These are phyloP conservation scores for Diplodia sapinea DNA, from an alignment of 2,329 filamentous ascomycete species.

Conservation along the genomic window DNA sequence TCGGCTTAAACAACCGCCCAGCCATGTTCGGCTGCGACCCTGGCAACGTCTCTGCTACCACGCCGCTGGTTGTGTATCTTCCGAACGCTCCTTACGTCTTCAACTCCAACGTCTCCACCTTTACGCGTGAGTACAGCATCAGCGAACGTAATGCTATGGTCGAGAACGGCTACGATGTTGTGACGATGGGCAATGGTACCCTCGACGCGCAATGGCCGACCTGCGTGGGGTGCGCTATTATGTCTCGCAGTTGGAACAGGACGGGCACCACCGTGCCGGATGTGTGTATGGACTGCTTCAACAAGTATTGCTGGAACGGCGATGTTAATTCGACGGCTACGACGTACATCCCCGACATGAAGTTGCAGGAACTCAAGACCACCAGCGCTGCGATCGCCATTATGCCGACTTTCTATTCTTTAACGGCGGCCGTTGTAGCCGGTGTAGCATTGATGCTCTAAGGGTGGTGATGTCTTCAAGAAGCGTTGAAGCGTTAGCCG, in stretches of 20 bases:
- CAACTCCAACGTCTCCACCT: slow-evolving; percentile 80
- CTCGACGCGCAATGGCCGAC: slow-evolving; percentile 74
- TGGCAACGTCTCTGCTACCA: slow-evolving; percentile 63
- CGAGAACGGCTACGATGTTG: slow-evolving; percentile 82
- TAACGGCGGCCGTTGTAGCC: not conserved
- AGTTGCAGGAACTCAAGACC: slow-evolving; percentile 35
- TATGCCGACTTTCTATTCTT: not conserved
- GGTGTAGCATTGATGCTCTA: slow-evolving; percentile 8
- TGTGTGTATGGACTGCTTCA: slow-evolving; percentile 78
- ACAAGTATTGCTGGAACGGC: slow-evolving; percentile 93
- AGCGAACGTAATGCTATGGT: slow-evolving; percentile 78
- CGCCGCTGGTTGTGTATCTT: slow-evolving; percentile 83
- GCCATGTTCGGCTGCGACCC: slow-evolving; percentile 82
- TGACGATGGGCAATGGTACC: slow-evolving; percentile 81
- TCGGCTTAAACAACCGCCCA: slow-evolving; percentile 73
- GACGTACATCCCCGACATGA: slow-evolving; percentile 40
- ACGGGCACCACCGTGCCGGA: slow-evolving; percentile 72
- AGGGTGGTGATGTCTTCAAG: not conserved
- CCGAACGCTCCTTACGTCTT: slow-evolving; percentile 83
- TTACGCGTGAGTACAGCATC: slow-evolving; percentile 67
- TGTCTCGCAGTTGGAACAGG: slow-evolving; percentile 75
- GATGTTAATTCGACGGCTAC: slow-evolving; percentile 54
- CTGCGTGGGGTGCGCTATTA: slow-evolving; percentile 87
- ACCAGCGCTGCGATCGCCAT: slow-evolving; percentile 35
- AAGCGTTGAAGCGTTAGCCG: not conserved